These are phyloP conservation scores for Phytopythium chamaehyphon DNA, from an alignment of 352 stramenopile species.

Conservation along the genomic window DNA sequence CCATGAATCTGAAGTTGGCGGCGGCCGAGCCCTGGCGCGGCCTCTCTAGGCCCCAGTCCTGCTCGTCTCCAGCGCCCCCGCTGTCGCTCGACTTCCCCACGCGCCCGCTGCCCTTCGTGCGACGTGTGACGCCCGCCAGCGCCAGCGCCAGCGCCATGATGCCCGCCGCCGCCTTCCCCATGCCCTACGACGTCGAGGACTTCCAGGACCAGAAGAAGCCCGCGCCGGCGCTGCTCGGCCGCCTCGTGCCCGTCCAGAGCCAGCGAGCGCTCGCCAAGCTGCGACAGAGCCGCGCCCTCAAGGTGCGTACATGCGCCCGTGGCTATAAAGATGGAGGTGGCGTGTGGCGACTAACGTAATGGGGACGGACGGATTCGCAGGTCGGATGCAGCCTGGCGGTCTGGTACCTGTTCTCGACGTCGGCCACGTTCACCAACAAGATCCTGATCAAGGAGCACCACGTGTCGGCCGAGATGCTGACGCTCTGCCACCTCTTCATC, in stretches of 20 bases:
- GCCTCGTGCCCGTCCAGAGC: conserved; percentile 17
- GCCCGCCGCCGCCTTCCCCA: conserved; percentile 19
- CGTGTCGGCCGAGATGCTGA: conserved; percentile 82
- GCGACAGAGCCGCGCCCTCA: conserved; percentile 25
- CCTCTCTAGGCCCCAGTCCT: background rate
- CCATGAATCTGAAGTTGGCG: conserved; percentile 7
- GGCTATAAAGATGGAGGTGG: background rate
- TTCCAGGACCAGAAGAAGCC: conserved; percentile 15
- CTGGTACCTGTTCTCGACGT: conserved; percentile 83
- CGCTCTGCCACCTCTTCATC: conserved; percentile 79
- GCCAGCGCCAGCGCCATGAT: conserved; percentile 19
- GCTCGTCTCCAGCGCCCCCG: background rate
- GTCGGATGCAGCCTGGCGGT: conserved; percentile 34
- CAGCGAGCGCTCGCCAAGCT: conserved; percentile 12
- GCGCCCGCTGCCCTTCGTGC: conserved; percentile 5
- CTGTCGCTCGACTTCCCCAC: conserved; percentile 7
- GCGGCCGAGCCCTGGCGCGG: conserved; percentile 2
- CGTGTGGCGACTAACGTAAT: background rate
- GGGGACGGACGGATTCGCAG: no score
- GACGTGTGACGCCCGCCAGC: conserved; percentile 1
- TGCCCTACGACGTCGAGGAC: conserved; percentile 27
- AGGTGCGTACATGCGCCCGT: no score
- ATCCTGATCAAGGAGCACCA: conserved; percentile 86
- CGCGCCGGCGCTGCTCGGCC: conserved; percentile 7
- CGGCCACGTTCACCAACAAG: conserved; percentile 83